A percentile compares a stretch with the other conserved stretches of the same genome.
These are phyloP conservation scores for Sphaerosporella brunnea DNA, from an alignment of 495 filamentous ascomycete genomes.

Conservation along the genomic window DNA sequence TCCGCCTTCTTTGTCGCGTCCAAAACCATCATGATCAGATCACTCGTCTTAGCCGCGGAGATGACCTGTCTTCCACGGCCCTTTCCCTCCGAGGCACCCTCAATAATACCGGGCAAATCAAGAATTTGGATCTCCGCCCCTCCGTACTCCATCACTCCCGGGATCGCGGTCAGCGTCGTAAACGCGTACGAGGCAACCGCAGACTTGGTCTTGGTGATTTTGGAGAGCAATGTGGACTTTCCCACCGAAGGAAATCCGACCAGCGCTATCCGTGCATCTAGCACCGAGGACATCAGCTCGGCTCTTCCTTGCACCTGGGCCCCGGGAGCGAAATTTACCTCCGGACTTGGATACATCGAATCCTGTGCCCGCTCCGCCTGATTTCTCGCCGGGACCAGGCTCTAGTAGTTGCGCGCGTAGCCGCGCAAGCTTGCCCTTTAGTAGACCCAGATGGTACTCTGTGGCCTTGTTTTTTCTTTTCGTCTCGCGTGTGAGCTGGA, in stretches of 20 bases:
- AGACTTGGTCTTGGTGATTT: constrained; percentile 96
- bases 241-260: constrained; percentile 97
- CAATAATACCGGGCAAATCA: constrained; percentile 96
- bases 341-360: constrained; percentile 97
- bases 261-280: constrained; percentile 85
- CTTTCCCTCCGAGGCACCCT: constrained; percentile 91
- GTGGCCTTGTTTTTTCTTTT: constrained; percentile 87
- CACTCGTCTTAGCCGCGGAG: constrained; percentile 97
- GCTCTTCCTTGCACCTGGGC: too few relatives aligned
- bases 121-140: constrained; percentile 97
- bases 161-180: constrained; percentile 94
- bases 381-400: constrained; percentile 62
- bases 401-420: constrained; percentile 90
- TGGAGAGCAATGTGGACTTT: constrained; percentile 96
- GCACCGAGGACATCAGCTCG: too few relatives aligned
- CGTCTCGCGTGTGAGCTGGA: constrained; percentile 30
- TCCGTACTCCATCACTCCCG: constrained; percentile 93
- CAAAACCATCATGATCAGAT: constrained; percentile 89
- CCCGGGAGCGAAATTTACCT: too few relatives aligned
- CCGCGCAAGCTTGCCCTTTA: constrained; percentile 97
- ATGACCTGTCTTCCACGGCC: constrained; percentile 99
- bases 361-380: constrained; percentile 50
- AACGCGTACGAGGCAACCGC: constrained; percentile 95
- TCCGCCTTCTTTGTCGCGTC: constrained; percentile 96
- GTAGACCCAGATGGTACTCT: constrained; percentile 92